Base-by-base conservation (phyloP, 2,329 filamentous ascomycete genomes). In the Chlorencoelia australis region DNA sequence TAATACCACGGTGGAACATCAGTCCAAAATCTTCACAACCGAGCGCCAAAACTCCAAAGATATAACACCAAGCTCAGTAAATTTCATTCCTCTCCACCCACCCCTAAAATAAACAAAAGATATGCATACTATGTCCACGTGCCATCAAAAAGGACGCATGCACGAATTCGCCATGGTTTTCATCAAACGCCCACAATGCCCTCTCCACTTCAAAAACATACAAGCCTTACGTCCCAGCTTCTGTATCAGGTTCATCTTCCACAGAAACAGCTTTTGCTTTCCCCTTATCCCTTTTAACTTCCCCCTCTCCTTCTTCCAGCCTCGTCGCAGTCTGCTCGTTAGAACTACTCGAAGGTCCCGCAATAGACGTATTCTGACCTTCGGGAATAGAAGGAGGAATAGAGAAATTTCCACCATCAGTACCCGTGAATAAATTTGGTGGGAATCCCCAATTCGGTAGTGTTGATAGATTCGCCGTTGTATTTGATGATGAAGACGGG, bases 241-340 rank as follows among this genome's bases (percentile, higher is more conserved):
- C 54, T 18, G 63, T 60, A 35, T 65, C 63, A 2, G 49, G 50
- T 7, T 51, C 60, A 36, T 69, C 67, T 45, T 69, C 65, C 5
- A 71, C 59, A 4, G 66, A 67, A 8, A 58, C 67, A 4, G 63
- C 64, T 40, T 54, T 67, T 2, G 55, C 64, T 45, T 67, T 70
- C 6, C 61, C 61, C 46, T 67, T 68, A 8, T 45, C 47, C 30
- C 39, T 44, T 13, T 30, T 37, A 13, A 21, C 33, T 18, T 47
- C 38, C 17, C 42, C 48, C 11, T 44, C 41, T 4, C 42, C 42
- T 13, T 46, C 42, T 5, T 41, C 35, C 15, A 31, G 14, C 24
- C 25, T 24, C 31, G 25, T 28, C 28, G 29, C 31, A 33, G 13
- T 33, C 38, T 37, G 22, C 17, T 37, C 35, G n/a, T 37, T 17